Evolutionary conservation across 139 green algal genomes (phyloP).

Genomic region (Desmodesmus armatus): DNA sequence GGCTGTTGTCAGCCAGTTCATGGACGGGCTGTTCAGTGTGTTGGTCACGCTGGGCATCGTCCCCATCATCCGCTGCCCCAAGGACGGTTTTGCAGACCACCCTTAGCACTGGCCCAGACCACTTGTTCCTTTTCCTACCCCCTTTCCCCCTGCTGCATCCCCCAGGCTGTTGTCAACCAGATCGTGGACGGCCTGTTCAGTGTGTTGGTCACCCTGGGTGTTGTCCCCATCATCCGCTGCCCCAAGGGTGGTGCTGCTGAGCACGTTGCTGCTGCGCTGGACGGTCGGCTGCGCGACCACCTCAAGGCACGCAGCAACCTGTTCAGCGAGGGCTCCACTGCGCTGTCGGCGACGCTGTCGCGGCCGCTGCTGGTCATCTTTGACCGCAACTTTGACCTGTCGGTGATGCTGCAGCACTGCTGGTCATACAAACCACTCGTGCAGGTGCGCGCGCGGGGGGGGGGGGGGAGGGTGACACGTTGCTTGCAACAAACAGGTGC

Average conservation of each 20-base stretch:
- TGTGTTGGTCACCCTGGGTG: constrained; percentile 88
- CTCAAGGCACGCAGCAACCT: constrained; percentile 81
- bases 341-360: constrained; percentile 73
- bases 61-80: constrained; percentile 93
- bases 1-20: constrained; percentile 75
- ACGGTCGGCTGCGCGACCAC: constrained; percentile 82
- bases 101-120: neutral
- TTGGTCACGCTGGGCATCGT: constrained; percentile 91
- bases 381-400: constrained; percentile 98
- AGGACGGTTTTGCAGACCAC: constrained; percentile 61
- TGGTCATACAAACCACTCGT: constrained; percentile 99
- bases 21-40: constrained; percentile 94
- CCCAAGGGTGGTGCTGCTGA: constrained; percentile 92
- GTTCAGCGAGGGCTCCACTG: constrained; percentile 72
- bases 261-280: constrained; percentile 88
- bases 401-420: constrained; percentile 86
- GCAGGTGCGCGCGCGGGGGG: constrained; percentile 55
- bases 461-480: no score
- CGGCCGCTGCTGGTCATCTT: constrained; percentile 97
- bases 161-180: constrained; percentile 63
- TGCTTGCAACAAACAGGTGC: no score
- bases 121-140: neutral
- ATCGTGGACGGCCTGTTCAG: constrained; percentile 96
- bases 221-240: constrained; percentile 95
- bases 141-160: neutral